Evolutionary conservation across 495 filamentous ascomycete species (phyloP), one percentile per base, ranked within the genome.

Genomic region (Paragyromitra xinjiangensis): DNA sequence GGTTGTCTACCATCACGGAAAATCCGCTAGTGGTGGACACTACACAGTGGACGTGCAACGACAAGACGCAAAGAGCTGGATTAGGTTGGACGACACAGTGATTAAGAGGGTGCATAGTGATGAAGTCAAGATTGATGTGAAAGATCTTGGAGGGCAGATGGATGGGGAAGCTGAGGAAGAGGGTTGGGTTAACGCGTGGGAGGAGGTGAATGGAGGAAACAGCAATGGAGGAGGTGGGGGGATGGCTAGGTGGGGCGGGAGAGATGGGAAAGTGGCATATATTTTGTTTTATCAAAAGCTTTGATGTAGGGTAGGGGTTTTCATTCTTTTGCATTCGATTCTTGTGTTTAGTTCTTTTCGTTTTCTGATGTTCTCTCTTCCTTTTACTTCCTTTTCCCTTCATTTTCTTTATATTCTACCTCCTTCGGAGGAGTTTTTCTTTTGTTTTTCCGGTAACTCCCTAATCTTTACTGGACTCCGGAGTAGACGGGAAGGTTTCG

Each of bases 1-100:
- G n/a, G 95, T 96, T 26, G 94, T 99, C 40, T 99, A 99, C 81
- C 95, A 99, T 79, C 96, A 98, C 73, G 95, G 95, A 53, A 98
- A 96, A 84, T 94, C 93, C 81, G 95, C 95, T 29, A 93, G 92
- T 73, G 94, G 93, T 56, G 95, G 95, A 22, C 95, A 99, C 82
- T 99, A 99, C 83, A 99, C 95, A 1, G 96, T 96, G 2, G 95
- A 99, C 84, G 92, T 97, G 29, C 90, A 94, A 53, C 92, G 95
- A 40, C 95, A 98, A 83, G 95, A 99, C 79, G 93, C 92, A 16
- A 89, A 89, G 44, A 95, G 97, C 83, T 99, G 95, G 95, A 92
- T 99, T 73, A 91, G 95, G 73, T 88, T 99, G 68, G 95, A 99
- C 82, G 95, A 99, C 82, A 98, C 95, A 0, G 86, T 93, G 71